phyloP scores from a whole-genome alignment of 257 asterid genomes.

The Plantago ovata region DNA sequence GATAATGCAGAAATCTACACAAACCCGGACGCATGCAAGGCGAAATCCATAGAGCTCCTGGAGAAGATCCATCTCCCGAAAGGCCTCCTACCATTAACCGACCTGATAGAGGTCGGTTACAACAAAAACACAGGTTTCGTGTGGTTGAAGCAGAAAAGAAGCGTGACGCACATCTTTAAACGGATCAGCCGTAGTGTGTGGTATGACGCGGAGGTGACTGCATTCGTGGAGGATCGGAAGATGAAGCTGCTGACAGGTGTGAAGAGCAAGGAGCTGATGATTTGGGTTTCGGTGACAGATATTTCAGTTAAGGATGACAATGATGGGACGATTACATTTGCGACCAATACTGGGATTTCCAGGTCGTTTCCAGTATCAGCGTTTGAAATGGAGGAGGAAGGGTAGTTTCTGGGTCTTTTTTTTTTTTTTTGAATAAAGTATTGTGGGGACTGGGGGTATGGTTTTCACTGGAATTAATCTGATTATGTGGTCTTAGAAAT shows the following conservation, averaged over 20 bases:
- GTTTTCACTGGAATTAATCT: too few relatives aligned
- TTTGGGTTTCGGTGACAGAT: slow-evolving; percentile 61
- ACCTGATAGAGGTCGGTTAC: slow-evolving; percentile 52
- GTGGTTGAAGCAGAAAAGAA: slow-evolving; percentile 64
- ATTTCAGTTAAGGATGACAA: slow-evolving; percentile 45
- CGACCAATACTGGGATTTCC: slow-evolving; percentile 48
- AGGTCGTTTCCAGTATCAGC: slow-evolving; percentile 58
- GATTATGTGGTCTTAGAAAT: too few relatives aligned
- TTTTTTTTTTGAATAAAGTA: too few relatives aligned
- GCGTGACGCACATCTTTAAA: slow-evolving; percentile 42
- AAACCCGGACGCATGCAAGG: slow-evolving; percentile 56
- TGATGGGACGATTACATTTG: slow-evolving; percentile 46
- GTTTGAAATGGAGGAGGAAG: slow-evolving; percentile 38
- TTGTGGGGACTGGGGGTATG: too few relatives aligned
- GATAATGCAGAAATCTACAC: slow-evolving; percentile 56
- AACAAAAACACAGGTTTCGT: slow-evolving; percentile 53
- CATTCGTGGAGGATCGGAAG: slow-evolving; percentile 55
- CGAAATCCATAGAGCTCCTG: slow-evolving; percentile 55
- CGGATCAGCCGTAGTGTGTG: slow-evolving; percentile 49
- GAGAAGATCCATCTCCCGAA: slow-evolving; percentile 50
- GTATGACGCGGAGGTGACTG: slow-evolving; percentile 66
- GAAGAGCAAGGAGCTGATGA: slow-evolving; percentile 62
- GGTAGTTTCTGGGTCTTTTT: too few relatives aligned
- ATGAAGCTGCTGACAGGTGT: slow-evolving; percentile 73
- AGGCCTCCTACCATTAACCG: slow-evolving; percentile 62